Conservation (phyloP, 129 eudicot species). For the Saussurea involucrata region DNA sequence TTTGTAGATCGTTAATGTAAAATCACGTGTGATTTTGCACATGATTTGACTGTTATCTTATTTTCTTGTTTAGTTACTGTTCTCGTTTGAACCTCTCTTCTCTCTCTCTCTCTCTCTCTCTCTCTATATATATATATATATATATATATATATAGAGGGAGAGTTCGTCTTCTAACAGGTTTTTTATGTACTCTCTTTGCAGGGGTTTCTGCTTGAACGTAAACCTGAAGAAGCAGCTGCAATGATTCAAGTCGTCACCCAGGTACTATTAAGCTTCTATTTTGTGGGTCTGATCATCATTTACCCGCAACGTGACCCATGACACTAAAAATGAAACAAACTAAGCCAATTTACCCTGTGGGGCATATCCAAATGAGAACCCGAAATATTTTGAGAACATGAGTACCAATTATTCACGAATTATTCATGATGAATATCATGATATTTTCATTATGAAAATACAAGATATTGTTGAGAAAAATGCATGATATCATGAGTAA, state of each 20-base stretch:
- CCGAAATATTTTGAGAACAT: not conserved
- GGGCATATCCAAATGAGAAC: not conserved
- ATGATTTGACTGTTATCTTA: no score
- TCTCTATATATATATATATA: no score
- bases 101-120: no score
- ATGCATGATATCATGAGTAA: not conserved
- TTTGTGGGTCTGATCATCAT: not conserved
- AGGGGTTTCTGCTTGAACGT: constrained; percentile 79
- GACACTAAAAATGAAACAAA: not conserved
- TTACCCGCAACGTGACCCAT: not conserved
- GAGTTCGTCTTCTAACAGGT: not conserved
- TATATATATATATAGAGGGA: not conserved
- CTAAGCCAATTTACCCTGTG: not conserved
- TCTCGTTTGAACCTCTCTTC: no score
- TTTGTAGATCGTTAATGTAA: no score
- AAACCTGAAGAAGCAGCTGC: constrained; percentile 79
- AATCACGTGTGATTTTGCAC: no score
- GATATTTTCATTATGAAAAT: not conserved
- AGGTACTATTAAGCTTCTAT: constrained; percentile 40
- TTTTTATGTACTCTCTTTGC: constrained; percentile 7
- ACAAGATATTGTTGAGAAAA: not conserved
- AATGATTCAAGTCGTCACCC: constrained; percentile 51
- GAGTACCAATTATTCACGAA: not conserved
- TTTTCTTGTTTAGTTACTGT: no score
- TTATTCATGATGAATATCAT: not conserved